Conservation (phyloP, 2,329 filamentous ascomycete genomes). For the Chaetomiaceae sp. region DNA sequence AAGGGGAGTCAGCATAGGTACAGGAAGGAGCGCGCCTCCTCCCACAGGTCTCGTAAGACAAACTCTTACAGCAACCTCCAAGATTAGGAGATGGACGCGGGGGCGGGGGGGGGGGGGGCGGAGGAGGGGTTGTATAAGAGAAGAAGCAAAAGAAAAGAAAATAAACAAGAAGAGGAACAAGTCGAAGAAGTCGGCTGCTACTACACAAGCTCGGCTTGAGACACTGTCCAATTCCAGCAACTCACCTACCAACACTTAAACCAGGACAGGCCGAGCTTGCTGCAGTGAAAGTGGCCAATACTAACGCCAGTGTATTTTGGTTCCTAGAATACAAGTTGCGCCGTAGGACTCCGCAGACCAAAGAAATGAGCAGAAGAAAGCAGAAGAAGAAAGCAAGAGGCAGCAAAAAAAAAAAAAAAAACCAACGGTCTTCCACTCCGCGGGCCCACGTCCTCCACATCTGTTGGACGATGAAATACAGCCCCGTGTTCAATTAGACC, state of each 20-base stretch:
- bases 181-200: background rate
- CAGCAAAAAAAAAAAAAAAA: constrained; percentile 19
- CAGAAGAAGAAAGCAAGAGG: constrained; percentile 19
- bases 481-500: constrained; percentile 7
- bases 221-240: background rate
- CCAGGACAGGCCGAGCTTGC: too few species aligned
- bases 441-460: background rate
- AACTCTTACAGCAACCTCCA: too few species aligned
- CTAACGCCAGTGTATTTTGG: constrained; percentile 20
- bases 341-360: constrained; percentile 21
- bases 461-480: background rate
- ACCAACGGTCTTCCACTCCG: constrained; percentile 1
- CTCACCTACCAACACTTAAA: background rate
- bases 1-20: too few species aligned
- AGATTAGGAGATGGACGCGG: too few species aligned
- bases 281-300: too few species aligned
- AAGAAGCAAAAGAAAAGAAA: too few species aligned
- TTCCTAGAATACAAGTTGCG: constrained; percentile 27
- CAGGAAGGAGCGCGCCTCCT: too few species aligned
- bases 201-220: constrained; percentile 6
- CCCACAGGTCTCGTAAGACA: too few species aligned
- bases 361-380: constrained; percentile 20
- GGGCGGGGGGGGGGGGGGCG: background rate
- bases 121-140: too few species aligned
- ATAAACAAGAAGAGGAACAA: background rate